These are phyloP conservation scores for Prunella vulgaris DNA, from an alignment of 257 asterid genomes.

Conservation along the genomic window DNA sequence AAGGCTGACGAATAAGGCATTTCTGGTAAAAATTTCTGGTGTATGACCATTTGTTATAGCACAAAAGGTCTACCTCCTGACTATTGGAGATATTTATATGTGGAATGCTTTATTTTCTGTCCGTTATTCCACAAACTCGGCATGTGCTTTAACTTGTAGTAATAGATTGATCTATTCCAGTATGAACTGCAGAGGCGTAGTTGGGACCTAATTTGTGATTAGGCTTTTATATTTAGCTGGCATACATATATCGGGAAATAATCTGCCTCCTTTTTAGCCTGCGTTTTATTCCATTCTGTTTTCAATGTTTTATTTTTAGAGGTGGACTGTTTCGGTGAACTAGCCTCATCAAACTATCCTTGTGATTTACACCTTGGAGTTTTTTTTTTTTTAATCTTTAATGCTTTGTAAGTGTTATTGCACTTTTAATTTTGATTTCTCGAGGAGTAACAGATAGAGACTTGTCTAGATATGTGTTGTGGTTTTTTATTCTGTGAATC, in stretches of 20 bases:
- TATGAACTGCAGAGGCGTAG: constrained; percentile 14
- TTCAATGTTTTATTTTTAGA: neutral
- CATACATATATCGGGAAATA: neutral
- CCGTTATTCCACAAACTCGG: neutral
- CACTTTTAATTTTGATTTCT: neutral
- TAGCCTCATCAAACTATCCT: neutral
- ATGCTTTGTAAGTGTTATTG: neutral
- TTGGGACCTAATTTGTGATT: neutral
- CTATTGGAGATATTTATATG: neutral
- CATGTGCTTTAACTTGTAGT: constrained; percentile 13
- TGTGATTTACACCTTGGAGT: neutral
- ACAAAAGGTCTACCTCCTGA: constrained; percentile 4
- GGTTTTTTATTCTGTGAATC: neutral
- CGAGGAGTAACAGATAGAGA: neutral
- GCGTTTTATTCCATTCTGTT: neutral
- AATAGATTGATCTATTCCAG: constrained; percentile 5
- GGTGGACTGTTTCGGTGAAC: neutral
- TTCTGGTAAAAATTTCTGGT: constrained; percentile 59
- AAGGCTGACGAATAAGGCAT: constrained; percentile 53
- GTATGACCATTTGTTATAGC: constrained; percentile 31
- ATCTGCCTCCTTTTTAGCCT: neutral
- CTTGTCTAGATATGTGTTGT: neutral
- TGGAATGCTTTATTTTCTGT: constrained; percentile 2
- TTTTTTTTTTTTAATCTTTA: neutral
- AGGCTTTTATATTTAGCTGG: neutral